phyloP scores from a whole-genome alignment of 352 stramenopile species.

The Globisporangium recalcitrans region DNA sequence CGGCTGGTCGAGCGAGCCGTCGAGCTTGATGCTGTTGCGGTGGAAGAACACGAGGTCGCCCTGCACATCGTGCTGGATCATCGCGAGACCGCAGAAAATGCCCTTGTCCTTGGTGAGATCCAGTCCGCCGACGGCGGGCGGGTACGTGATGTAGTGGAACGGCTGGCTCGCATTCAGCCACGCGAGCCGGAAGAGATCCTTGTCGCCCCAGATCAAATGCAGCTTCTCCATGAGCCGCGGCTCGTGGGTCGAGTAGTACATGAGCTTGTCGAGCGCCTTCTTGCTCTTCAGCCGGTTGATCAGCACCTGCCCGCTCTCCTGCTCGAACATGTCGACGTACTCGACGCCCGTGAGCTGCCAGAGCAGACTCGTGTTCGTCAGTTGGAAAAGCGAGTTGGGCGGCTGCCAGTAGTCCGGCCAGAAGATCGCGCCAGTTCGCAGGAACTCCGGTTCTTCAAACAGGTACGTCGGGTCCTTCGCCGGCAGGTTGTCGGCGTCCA shows the following conservation, averaged over 20 bases:
- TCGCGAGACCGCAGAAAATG: slow-evolving; percentile 78
- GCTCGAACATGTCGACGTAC: slow-evolving; percentile 81
- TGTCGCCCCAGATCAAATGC: slow-evolving; percentile 84
- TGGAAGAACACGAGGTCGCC: slow-evolving; percentile 85
- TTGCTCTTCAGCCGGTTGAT: slow-evolving; percentile 78
- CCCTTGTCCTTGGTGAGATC: slow-evolving; percentile 58
- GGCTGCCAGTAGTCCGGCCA: slow-evolving; percentile 86
- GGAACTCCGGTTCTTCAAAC: slow-evolving; percentile 75
- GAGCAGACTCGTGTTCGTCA: slow-evolving; percentile 65
- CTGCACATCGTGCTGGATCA: slow-evolving; percentile 85
- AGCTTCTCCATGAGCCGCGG: slow-evolving; percentile 64
- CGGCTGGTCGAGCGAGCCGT: slow-evolving; percentile 58
- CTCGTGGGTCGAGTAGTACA: slow-evolving; percentile 80
- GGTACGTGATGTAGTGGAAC: slow-evolving; percentile 75
- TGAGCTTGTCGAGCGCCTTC: slow-evolving; percentile 75
- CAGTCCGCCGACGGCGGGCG: slow-evolving; percentile 67
- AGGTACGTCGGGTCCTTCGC: slow-evolving; percentile 80
- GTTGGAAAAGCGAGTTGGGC: slow-evolving; percentile 74
- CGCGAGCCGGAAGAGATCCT: slow-evolving; percentile 79
- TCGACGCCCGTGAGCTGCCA: slow-evolving; percentile 73
- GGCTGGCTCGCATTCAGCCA: slow-evolving; percentile 75
- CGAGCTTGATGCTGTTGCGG: slow-evolving; percentile 82
- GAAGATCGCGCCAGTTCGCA: slow-evolving; percentile 73
- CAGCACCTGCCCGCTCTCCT: slow-evolving; percentile 83
- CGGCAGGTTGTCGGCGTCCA: slow-evolving; percentile 82